Base-by-base conservation (phyloP, 1,284 basidiomycete species). In the Malassezia equina region DNA sequence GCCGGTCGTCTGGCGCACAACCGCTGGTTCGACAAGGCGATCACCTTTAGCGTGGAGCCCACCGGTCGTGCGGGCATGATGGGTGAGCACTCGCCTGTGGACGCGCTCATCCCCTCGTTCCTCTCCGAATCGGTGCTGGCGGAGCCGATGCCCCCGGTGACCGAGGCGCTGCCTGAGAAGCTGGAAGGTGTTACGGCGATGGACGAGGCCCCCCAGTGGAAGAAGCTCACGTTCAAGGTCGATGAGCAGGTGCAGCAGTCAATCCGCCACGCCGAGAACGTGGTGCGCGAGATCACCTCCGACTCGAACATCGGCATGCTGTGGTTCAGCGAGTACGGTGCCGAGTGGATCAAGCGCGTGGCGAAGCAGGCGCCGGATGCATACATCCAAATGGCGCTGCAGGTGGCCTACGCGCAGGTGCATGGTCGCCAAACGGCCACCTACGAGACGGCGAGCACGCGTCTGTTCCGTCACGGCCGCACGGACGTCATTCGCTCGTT, bases 401-500 rank as follows among this genome's bases (percentile, higher is more conserved):
- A 96, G 75, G 81, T 96, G 9, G 91, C 91, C 6, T 95, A 86
- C 82, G 88, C 86, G 77, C 82, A 81, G 64, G 83, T 84, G 33
- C 86, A 85, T 56, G 84, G 83, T 12, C 78, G 80, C 61, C 85
- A 88, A 66, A 86, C 86, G 1, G 88, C 91, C 3, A 93, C 89
- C 5, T 96, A 98, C 75, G 91, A 98, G 78, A 95, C 91, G 0
- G 88, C 86, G 0, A 81, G 90, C 25, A 96, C 93, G 1, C 81
- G 90, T n/a, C 80, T 86, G 66, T 94, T 93, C 78, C 79, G 85
- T 62, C 84, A 86, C 66, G 93, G 90, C 7, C 82, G 93, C 12
- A 96, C 93, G 0, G 93, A 98, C 70, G 90, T 89, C 1, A 86
- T 96, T 51, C 82, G 91, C 39, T 83, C 85, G 0, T 80, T 88